These are phyloP conservation scores for Hygrocybe punicea DNA, from an alignment of 768 basidiomycete species.

Conservation along the genomic window DNA sequence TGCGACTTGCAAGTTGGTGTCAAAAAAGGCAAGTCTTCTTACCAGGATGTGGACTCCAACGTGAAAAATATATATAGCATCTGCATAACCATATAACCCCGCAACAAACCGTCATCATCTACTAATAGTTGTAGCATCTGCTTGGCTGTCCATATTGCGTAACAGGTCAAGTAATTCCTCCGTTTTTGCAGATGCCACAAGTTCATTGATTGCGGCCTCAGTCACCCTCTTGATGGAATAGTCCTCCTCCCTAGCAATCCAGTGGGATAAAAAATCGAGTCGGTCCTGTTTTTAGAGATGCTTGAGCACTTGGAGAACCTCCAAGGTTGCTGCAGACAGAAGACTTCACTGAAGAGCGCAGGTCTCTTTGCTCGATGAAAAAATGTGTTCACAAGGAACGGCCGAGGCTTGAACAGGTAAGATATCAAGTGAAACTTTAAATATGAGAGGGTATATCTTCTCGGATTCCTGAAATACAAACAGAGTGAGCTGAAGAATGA, in stretches of 20 bases:
- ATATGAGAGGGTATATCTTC: too few species aligned
- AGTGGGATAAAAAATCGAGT: constrained; percentile 18
- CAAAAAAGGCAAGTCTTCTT: neutral
- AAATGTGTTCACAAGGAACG: constrained; percentile 31
- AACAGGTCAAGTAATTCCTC: too few species aligned
- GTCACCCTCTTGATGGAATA: constrained; percentile 16
- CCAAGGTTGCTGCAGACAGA: constrained; percentile 20
- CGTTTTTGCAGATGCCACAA: too few species aligned
- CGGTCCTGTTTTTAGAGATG: constrained; percentile 23
- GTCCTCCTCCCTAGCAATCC: constrained; percentile 15
- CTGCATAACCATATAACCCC: too few species aligned
- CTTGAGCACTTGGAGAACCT: constrained; percentile 32
- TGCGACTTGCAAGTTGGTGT: neutral
- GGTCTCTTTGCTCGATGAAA: constrained; percentile 33
- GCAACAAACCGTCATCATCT: too few species aligned
- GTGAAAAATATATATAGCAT: too few species aligned
- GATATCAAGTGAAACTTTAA: constrained; percentile 22
- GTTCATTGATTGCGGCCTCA: constrained; percentile 8
- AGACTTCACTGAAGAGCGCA: constrained; percentile 19
- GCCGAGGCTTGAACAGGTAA: constrained; percentile 29
- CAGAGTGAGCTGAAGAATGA: too few species aligned
- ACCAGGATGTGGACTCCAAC: neutral
- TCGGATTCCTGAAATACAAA: too few species aligned
- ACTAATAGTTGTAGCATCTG: constrained; percentile 5
- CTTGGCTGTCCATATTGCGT: too few species aligned